Base-by-base conservation (phyloP, 768 basidiomycete genomes). In the Thelephora aurantiotincta region DNA sequence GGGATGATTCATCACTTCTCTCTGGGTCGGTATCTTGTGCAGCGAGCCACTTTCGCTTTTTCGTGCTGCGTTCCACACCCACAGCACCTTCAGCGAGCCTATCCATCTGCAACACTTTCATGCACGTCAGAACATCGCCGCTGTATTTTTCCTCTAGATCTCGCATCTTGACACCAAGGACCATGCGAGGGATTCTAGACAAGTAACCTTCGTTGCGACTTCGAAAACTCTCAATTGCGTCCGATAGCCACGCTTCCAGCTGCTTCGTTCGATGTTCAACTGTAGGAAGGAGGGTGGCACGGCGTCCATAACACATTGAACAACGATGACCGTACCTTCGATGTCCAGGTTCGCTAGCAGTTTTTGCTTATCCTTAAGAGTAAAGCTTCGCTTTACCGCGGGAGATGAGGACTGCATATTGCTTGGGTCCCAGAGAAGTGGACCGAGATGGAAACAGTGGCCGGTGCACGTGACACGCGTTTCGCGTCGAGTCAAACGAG, bases 141-240 rank as follows among this genome's bases (percentile, higher is more conserved):
- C 80, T 69, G 63, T 87, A 88, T 58, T 82, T 84, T 50, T 77
- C 74, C 14, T 77, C 80, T 60, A 89, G 86, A 38, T 87, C 84
- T 52, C 75, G 75, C 73, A 89, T 77, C 12, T 77, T 75, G 61
- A 88, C 77, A 23, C 65, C 65, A 33, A 83, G 74, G 33, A 89
- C 78, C 52, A 79, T 75, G 55, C 78, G 83, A 0, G 85, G 86
- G 30, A 88, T 82, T 45, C 80, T 75, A 14, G 73, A 74, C 2
- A 88, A 74, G 48, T 78, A 78, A 0, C 77, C 77, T 57, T 88
- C 83, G 57, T 85, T 82, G 55, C 82, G 82, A 20, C 80, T 71
- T 2, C 70, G 74, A 58, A 87, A 88, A 57, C 78, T 80, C 54
- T 84, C 77, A 46, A 88, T 77, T 3, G 75, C 72, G 59, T 81